Percentiles rank a stretch among this genome's conserved stretches.
These are phyloP conservation scores for Filosporella fistucella DNA, from an alignment of 495 filamentous ascomycete species.

Conservation along the genomic window DNA sequence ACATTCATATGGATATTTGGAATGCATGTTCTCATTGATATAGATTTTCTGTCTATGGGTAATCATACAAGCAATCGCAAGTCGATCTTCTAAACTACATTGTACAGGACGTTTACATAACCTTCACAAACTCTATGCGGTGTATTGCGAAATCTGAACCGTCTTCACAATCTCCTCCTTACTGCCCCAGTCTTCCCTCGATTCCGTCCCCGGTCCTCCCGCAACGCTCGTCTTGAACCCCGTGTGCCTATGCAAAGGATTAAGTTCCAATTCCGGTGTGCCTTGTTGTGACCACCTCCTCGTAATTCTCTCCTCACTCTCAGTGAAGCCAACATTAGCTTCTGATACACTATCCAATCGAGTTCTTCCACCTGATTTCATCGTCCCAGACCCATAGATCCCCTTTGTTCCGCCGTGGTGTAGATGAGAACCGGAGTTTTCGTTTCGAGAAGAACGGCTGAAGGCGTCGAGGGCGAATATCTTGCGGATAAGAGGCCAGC, in stretches of 20 bases:
- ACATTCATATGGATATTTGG: too few relatives aligned
- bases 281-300: background rate
- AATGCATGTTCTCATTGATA: too few relatives aligned
- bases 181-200: background rate
- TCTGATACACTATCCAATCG: background rate
- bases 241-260: background rate
- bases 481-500: background rate
- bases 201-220: background rate
- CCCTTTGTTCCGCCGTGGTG: background rate
- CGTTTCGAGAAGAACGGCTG: background rate
- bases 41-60: too few relatives aligned
- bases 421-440: background rate
- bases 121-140: too few relatives aligned
- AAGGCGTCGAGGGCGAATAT: background rate
- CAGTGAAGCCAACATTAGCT: background rate
- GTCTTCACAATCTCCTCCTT: background rate
- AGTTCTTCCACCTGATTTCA: background rate
- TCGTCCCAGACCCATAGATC: background rate
- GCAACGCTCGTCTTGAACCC: constrained; percentile 3
- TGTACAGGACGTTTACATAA: too few relatives aligned
- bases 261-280: background rate
- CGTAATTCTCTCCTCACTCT: constrained; percentile 1
- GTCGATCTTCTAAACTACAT: too few relatives aligned
- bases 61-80: too few relatives aligned
- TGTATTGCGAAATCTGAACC: background rate